Evolutionary conservation across 805 yeast genomes (phyloP), one percentile per base, ranked within the genome.

Genomic region (Trichomonascus vanleenenianus): DNA sequence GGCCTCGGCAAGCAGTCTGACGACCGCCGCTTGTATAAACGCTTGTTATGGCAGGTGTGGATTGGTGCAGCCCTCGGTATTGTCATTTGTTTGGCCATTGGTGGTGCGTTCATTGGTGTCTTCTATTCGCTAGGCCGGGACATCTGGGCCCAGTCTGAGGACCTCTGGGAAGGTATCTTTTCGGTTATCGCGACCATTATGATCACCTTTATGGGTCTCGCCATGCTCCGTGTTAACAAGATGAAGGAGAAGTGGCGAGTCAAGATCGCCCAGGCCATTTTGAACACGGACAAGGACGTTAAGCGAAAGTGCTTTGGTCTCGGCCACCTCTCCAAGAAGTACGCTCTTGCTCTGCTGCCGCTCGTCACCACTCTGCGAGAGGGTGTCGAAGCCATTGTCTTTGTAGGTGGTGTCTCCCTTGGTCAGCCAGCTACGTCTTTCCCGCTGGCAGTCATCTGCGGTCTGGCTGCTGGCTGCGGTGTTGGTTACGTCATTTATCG

Each of bases 181-280:
- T 85, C 94, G 67, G 69, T 91, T 54, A 80, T 91, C 64, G 98
- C 97, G 2, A 78, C 95, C 0, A 69, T 85, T 40, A 78, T 91
- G 78, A 91, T 91, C 61, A 78, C 96, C 10, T 57, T 83, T 57
- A 89, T 91, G 97, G 97, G 98, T 64, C 76, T 91, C 59, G 95
- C 97, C 47, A 85, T 91, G 96, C 76, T 91, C 61, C 79, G 97
- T 68, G 75, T 91, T 65, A 89, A 89, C 73, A 88, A 89, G 73
- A 86, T 89, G 95, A 88, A 87, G 70, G 91, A 79, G 56, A 91
- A 91, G 71, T 91, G 98, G 98, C 80, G 96, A 72, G 74, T 88
- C 55, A 91, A 91, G 71, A 85, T 91, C 62, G 96, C 97, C 25
- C 75, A 70, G 60, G 91, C 96, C 8, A 69, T 89, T 49, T 68